Percentiles rank a stretch among this genome's conserved stretches.
Conservation (phyloP, 1,284 basidiomycete genomes). For the Heterobasidion annosum region DNA sequence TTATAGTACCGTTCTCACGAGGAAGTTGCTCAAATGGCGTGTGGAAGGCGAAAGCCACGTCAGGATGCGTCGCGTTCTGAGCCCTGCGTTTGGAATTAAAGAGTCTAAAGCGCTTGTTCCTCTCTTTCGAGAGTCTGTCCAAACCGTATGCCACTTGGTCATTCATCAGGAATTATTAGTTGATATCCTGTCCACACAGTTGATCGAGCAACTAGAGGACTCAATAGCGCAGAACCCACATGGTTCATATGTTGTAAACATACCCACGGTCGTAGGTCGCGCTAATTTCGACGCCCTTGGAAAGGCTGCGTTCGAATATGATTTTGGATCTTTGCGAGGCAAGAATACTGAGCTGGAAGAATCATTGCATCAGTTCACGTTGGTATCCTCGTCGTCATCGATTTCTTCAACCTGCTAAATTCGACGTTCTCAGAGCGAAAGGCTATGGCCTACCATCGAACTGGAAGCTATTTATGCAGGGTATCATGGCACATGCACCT, state of each 20-base stretch:
- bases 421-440: conserved; percentile 6
- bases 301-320: conserved; percentile 14
- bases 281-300: conserved; percentile 14
- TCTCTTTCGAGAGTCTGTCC: neutral
- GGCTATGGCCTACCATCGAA: conserved; percentile 9
- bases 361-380: neutral
- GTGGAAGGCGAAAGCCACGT: conserved; percentile 16
- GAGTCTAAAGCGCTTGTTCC: neutral
- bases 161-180: neutral
- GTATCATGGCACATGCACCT: conserved; percentile 17
- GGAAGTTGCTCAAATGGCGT: neutral
- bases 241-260: conserved; percentile 4
- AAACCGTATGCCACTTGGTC: neutral
- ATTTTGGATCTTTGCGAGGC: conserved; percentile 14
- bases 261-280: conserved; percentile 9
- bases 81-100: conserved; percentile 1
- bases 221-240: neutral
- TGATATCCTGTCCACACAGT: neutral
- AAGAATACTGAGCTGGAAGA: conserved; percentile 7
- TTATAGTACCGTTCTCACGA: neutral
- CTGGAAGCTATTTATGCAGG: conserved; percentile 18
- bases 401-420: neutral
- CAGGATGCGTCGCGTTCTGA: conserved; percentile 18
- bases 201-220: conserved; percentile 6
- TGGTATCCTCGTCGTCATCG: neutral